Conservation (phyloP, 192 early-diverging fungal species). For the Linderina pennispora region DNA sequence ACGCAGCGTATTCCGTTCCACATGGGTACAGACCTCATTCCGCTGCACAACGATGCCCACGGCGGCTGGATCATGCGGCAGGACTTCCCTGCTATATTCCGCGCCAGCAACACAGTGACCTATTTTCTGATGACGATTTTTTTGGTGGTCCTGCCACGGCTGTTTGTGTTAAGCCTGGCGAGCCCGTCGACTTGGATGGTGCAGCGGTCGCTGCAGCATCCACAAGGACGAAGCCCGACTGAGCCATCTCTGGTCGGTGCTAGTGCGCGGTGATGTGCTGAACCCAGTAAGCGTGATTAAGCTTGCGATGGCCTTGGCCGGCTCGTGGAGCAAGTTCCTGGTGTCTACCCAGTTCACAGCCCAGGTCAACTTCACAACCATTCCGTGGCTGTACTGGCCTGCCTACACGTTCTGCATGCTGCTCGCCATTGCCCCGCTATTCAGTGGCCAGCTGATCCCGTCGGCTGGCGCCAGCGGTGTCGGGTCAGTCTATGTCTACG, state of each 20-base stretch:
- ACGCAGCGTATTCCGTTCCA: constrained; percentile 55
- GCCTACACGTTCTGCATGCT: constrained; percentile 46
- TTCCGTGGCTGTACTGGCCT: constrained; percentile 50
- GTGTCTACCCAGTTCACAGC: constrained; percentile 45
- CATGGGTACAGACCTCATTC: constrained; percentile 53
- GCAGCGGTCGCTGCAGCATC: constrained; percentile 9
- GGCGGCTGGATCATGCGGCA: constrained; percentile 69
- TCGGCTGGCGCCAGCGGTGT: constrained; percentile 28
- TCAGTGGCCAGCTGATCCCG: constrained; percentile 64
- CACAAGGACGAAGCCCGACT: constrained; percentile 19
- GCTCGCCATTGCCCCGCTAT: constrained; percentile 58
- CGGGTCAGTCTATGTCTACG: constrained; percentile 52
- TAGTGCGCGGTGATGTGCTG: constrained; percentile 6
- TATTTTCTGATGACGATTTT: constrained; percentile 40
- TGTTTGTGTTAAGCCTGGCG: constrained; percentile 5
- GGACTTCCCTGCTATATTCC: constrained; percentile 52
- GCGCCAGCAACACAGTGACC: constrained; percentile 13
- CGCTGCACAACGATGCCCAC: constrained; percentile 55
- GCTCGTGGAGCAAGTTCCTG: constrained; percentile 33
- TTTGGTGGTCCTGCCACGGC: constrained; percentile 26
- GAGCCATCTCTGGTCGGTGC: constrained; percentile 3
- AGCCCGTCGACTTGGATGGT: constrained; percentile 13
- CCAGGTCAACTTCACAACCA: constrained; percentile 27
- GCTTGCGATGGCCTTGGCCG: constrained; percentile 14
- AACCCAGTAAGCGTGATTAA: constrained; percentile 11